Conservation (phyloP, 441 rosid species). For the Adansonia grandidieri region DNA sequence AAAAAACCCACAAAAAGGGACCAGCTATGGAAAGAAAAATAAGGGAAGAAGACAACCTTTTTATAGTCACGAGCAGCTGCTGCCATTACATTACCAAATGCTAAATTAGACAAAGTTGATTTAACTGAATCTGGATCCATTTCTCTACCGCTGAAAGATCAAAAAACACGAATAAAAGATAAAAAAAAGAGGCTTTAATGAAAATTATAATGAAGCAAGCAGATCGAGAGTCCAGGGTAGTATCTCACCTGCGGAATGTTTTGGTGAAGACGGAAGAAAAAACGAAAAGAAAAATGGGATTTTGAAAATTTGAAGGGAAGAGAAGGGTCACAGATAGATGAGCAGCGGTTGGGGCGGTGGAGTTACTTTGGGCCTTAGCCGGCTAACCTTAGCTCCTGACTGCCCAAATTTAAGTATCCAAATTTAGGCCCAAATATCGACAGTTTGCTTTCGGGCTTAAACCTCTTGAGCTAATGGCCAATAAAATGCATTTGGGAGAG, state of each 20-base stretch:
- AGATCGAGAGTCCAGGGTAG: background rate
- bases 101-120: constrained; percentile 80
- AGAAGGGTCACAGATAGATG: background rate
- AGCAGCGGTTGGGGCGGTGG: background rate
- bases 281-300: background rate
- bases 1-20: background rate
- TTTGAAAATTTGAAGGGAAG: background rate
- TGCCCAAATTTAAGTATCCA: no score
- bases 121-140: constrained; percentile 91
- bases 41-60: constrained; percentile 47
- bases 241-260: background rate
- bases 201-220: background rate
- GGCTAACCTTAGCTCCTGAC: no score
- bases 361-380: background rate
- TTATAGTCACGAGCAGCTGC: constrained; percentile 93
- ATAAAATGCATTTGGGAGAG: no score
- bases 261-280: background rate
- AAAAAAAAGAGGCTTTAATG: background rate
- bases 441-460: no score
- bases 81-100: constrained; percentile 88
- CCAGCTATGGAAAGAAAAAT: background rate
- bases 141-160: constrained; percentile 22
- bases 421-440: no score
- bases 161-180: background rate
- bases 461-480: no score